phyloP scores from a whole-genome alignment of 169 alveolate genomes.

The Eimeria praecox region DNA sequence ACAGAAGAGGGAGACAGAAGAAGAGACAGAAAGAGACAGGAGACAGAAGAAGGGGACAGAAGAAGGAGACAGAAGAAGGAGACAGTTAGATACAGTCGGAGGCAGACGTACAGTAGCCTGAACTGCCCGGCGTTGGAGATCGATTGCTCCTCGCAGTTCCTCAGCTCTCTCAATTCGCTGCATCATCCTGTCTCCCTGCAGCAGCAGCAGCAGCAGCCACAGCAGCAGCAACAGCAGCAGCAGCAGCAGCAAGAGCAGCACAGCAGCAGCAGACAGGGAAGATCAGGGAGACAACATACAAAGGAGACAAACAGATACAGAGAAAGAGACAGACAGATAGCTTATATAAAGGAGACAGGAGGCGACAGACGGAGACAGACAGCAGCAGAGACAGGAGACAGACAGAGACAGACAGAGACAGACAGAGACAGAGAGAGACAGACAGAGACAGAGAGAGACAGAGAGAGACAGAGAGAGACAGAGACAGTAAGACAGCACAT shows the following conservation, averaged over 20 bases:
- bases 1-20: conserved; percentile 15
- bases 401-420: neutral
- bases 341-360: neutral
- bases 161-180: conserved; percentile 73
- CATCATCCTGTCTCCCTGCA: conserved; percentile 79
- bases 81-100: too few species aligned
- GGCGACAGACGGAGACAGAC: conserved; percentile 6
- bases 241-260: neutral
- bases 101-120: conserved; percentile 24
- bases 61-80: neutral
- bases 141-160: conserved; percentile 66
- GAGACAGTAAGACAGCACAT: neutral
- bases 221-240: neutral
- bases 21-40: neutral
- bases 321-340: neutral
- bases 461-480: too few species aligned
- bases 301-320: neutral
- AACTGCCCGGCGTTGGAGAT: conserved; percentile 64
- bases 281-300: neutral
- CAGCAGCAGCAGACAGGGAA: conserved; percentile 2
- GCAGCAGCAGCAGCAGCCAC: neutral
- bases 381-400: neutral
- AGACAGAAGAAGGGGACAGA: neutral
- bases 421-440: neutral
- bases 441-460: too few species aligned